Evolutionary conservation across 2,329 filamentous ascomycete species (phyloP).

Genomic region (Stemphylium lycopersici): DNA sequence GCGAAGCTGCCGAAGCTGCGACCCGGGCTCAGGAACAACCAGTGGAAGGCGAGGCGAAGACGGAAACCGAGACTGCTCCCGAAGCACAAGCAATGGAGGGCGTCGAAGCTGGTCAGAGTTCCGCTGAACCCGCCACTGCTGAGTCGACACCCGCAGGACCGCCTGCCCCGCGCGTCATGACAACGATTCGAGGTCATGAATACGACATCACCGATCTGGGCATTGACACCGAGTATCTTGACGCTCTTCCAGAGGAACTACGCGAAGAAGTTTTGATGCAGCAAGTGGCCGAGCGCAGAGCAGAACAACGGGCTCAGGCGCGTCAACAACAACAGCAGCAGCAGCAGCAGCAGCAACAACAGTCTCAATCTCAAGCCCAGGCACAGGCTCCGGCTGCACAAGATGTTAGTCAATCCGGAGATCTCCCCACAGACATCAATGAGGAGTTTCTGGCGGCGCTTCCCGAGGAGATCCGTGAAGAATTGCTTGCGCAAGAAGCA

Average conservation of each 20-base stretch:
- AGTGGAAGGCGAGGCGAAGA: conserved; percentile 26
- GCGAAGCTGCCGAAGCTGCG: conserved; percentile 50
- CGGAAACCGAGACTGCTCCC: conserved; percentile 47
- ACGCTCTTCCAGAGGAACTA: conserved; percentile 96
- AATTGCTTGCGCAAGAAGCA: conserved; percentile 89
- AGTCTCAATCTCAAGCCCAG: conserved; percentile 34
- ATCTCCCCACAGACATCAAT: conserved; percentile 83
- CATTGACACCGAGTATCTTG: conserved; percentile 92
- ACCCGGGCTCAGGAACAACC: conserved; percentile 40
- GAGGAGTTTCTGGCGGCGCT: conserved; percentile 93
- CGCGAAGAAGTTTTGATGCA: conserved; percentile 94
- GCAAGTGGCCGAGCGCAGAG: conserved; percentile 79
- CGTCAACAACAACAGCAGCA: conserved; percentile 15
- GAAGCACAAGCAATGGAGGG: conserved; percentile 74
- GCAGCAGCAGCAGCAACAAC: conserved; percentile 65
- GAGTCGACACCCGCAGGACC: conserved; percentile 34
- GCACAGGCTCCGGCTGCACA: conserved; percentile 18
- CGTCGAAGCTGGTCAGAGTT: conserved; percentile 61
- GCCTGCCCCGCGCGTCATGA: conserved; percentile 69
- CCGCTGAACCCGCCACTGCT: conserved; percentile 22
- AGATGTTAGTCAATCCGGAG: conserved; percentile 57
- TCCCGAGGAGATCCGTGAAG: conserved; percentile 85
- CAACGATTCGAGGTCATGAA: conserved; percentile 82
- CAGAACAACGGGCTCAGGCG: conserved; percentile 31
- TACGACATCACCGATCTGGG: conserved; percentile 93